A percentile compares a stretch with the other conserved stretches of the same genome.
Conservation (phyloP, 2,329 filamentous ascomycete genomes). For the Claviceps pusilla region DNA sequence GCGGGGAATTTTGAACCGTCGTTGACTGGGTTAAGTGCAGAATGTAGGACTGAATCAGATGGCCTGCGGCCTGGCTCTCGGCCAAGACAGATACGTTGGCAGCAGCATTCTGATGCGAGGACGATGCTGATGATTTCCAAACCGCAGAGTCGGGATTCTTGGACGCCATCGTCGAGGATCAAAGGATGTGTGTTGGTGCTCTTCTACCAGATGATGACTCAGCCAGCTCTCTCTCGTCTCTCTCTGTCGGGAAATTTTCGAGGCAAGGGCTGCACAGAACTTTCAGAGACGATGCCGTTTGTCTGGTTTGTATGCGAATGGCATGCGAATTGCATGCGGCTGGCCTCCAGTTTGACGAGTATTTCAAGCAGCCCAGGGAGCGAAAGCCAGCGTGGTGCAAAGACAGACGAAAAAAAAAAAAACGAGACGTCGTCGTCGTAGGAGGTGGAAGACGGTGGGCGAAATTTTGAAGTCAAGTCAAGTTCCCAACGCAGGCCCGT, state of each 20-base stretch:
- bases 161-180: neutral
- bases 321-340: neutral
- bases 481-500: neutral
- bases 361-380: neutral
- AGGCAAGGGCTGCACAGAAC: neutral
- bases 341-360: neutral
- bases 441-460: neutral
- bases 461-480: neutral
- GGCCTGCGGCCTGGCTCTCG: conserved; percentile 2
- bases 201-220: neutral
- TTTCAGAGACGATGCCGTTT: neutral
- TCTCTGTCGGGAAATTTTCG: neutral
- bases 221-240: neutral
- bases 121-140: conserved; percentile 2
- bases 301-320: too few relatives aligned
- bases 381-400: neutral
- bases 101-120: conserved; percentile 4
- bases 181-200: neutral
- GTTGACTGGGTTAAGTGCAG: neutral
- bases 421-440: neutral
- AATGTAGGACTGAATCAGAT: conserved; percentile 5
- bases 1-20: neutral
- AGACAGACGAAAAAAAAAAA: neutral
- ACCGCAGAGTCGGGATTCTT: neutral
- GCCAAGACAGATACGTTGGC: conserved; percentile 7